Percentiles rank a stretch among this genome's conserved stretches.
phyloP scores from a whole-genome alignment of 2,329 filamentous ascomycete species.

The Pseudogymnoascus sp. region DNA sequence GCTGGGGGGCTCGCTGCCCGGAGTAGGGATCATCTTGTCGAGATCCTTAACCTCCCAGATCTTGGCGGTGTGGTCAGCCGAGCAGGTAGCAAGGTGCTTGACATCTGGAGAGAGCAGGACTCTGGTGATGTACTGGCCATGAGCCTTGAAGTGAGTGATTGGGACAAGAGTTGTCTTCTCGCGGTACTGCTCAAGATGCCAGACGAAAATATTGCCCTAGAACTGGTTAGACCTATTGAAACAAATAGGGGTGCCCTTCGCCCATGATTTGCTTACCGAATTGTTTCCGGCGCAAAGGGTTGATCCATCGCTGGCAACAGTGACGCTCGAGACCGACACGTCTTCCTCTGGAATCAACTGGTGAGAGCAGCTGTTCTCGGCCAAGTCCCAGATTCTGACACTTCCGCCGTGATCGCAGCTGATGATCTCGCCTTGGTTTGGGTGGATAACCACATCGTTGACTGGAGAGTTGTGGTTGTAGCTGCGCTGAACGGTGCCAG shows the following conservation, averaged over 20 bases:
- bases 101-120: constrained; percentile 68
- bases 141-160: constrained; percentile 63
- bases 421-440: constrained; percentile 96
- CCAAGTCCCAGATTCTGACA: constrained; percentile 91
- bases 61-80: constrained; percentile 74
- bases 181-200: constrained; percentile 72
- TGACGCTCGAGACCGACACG: constrained; percentile 86
- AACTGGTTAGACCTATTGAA: constrained; percentile 15
- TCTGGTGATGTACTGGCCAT: constrained; percentile 65
- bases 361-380: constrained; percentile 94
- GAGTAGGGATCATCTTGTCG: constrained; percentile 37
- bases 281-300: constrained; percentile 92
- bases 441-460: constrained; percentile 98
- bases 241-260: background rate
- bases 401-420: constrained; percentile 90
- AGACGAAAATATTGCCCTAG: constrained; percentile 94
- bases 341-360: constrained; percentile 95
- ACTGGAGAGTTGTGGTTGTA: constrained; percentile 84
- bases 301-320: constrained; percentile 88
- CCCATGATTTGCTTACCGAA: constrained; percentile 49
- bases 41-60: constrained; percentile 86
- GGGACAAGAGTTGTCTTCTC: constrained; percentile 64
- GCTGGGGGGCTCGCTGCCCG: background rate
- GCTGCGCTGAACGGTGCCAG: constrained; percentile 79
- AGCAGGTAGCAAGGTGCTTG: constrained; percentile 66